Conservation (phyloP, 805 yeast species). For the Schwanniomyces pseudopolymorphus region DNA sequence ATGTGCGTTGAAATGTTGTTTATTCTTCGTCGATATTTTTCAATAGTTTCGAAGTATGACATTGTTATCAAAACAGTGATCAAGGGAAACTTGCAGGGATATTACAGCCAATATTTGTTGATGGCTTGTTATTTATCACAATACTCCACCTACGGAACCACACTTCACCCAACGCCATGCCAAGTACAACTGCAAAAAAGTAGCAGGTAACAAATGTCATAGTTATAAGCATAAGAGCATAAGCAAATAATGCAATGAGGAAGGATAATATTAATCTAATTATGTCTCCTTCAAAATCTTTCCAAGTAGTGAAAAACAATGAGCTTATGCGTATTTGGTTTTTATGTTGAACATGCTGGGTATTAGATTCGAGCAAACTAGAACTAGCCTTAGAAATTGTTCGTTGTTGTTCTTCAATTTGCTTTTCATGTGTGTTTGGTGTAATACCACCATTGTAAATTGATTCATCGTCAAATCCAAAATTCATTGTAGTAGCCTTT, state of each 20-base stretch:
- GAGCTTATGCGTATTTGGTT: constrained; percentile 1
- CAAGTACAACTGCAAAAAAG: constrained; percentile 64
- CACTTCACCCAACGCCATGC: constrained; percentile 61
- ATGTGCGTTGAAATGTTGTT: too few relatives aligned
- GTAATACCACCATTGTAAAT: background rate
- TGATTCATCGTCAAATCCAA: constrained; percentile 3
- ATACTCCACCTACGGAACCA: constrained; percentile 48
- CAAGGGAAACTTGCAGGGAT: background rate
- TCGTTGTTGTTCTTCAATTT: background rate
- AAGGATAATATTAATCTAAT: constrained; percentile 55
- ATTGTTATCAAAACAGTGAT: background rate
- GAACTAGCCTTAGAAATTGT: background rate
- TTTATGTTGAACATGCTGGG: background rate
- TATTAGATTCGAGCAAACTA: background rate
- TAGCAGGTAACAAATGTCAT: constrained; percentile 62
- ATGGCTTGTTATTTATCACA: background rate
- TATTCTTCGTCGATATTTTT: too few relatives aligned
- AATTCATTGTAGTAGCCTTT: background rate
- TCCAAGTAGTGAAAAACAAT: constrained; percentile 32
- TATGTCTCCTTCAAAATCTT: constrained; percentile 46
- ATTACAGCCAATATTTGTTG: background rate
- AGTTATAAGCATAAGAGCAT: constrained; percentile 65
- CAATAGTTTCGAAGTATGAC: background rate
- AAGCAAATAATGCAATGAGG: constrained; percentile 58
- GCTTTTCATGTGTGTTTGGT: background rate